Conservation (phyloP, 257 asterid genomes). For the Solanum chmielewskii region DNA sequence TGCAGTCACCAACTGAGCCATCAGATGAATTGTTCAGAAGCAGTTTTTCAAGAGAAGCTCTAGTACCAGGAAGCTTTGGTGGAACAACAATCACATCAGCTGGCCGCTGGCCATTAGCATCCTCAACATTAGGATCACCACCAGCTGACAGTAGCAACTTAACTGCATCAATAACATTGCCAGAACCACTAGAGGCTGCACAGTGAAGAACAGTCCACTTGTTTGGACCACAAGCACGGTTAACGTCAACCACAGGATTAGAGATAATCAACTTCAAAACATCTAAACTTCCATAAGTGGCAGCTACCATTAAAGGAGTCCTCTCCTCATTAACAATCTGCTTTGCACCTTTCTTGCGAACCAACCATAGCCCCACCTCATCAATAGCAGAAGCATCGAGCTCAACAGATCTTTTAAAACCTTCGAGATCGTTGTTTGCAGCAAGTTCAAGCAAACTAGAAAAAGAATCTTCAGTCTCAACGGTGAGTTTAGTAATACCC, state of each 20-base stretch:
- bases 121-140: constrained; percentile 74
- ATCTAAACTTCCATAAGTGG: constrained; percentile 72
- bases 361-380: constrained; percentile 71
- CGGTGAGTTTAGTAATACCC: constrained; percentile 32
- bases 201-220: constrained; percentile 93
- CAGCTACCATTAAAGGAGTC: constrained; percentile 92
- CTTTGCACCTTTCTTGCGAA: constrained; percentile 59
- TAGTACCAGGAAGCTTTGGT: constrained; percentile 38
- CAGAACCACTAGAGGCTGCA: constrained; percentile 79
- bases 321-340: constrained; percentile 58
- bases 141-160: constrained; percentile 78
- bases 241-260: constrained; percentile 74
- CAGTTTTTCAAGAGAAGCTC: constrained; percentile 51
- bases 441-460: constrained; percentile 80
- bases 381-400: constrained; percentile 64
- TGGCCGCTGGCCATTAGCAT: constrained; percentile 50
- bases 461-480: constrained; percentile 59
- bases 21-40: constrained; percentile 46
- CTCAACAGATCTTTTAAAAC: constrained; percentile 59
- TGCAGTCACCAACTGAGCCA: constrained; percentile 47
- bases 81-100: constrained; percentile 54
- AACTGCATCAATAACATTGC: constrained; percentile 35
- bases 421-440: constrained; percentile 65
- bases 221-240: constrained; percentile 57
- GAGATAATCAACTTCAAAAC: constrained; percentile 71